A percentile compares a stretch with the other conserved stretches of the same genome.
Conservation (phyloP, 352 stramenopile genomes). For the Globisporangium paroecandrum region DNA sequence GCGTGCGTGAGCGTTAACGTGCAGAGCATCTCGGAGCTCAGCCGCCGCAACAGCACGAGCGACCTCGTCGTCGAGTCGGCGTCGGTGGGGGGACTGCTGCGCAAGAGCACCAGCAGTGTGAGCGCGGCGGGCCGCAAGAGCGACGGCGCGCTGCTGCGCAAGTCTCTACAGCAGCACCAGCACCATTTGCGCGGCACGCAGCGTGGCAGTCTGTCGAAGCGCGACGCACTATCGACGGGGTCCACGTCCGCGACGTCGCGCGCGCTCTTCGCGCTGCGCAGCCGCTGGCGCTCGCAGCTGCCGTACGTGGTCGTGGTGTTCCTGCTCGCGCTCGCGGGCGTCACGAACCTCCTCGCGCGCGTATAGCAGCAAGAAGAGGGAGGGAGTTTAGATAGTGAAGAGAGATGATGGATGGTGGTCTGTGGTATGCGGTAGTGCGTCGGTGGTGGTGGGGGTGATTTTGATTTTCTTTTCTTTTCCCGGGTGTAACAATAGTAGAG, state of each 20-base stretch:
- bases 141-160: slow-evolving; percentile 19
- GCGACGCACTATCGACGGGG: not conserved
- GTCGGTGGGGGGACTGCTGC: not conserved
- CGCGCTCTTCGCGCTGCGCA: slow-evolving; percentile 15
- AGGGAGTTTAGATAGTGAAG: not conserved
- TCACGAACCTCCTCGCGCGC: slow-evolving; percentile 25
- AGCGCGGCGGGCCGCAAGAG: slow-evolving; percentile 13
- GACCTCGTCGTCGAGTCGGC: slow-evolving; percentile 24
- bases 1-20: slow-evolving; percentile 69
- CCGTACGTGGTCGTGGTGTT: slow-evolving; percentile 32
- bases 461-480: not conserved
- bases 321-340: slow-evolving; percentile 25
- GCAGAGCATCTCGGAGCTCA: slow-evolving; percentile 37
- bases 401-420: not conserved
- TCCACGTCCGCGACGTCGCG: not conserved
- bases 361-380: not conserved
- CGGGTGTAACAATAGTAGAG: not conserved
- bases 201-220: not conserved
- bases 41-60: slow-evolving; percentile 36
- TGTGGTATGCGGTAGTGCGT: not conserved
- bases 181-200: slow-evolving; percentile 3
- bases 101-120: not conserved
- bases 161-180: slow-evolving; percentile 9
- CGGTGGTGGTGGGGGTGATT: not conserved
- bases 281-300: slow-evolving; percentile 25